Conservation (phyloP, 2,329 filamentous ascomycete genomes). For the Nemania diffusa region DNA sequence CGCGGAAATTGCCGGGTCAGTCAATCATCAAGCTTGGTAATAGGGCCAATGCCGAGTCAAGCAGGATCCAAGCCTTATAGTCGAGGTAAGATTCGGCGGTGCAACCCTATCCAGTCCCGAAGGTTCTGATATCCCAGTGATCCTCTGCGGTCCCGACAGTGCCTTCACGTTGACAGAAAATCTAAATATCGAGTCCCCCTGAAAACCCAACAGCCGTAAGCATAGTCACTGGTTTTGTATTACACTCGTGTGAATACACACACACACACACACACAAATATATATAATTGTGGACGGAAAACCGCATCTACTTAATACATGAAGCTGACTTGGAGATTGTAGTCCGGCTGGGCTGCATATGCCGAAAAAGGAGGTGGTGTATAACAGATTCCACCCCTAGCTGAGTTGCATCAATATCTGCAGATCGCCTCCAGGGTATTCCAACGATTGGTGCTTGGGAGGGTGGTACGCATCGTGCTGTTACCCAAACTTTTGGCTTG, state of each 20-base stretch:
- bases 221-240: not conserved
- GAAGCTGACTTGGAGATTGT: not conserved
- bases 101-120: conserved; percentile 27
- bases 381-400: conserved; percentile 10
- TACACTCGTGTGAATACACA: conserved; percentile 8
- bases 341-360: conserved; percentile 16
- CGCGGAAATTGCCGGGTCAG: conserved; percentile 30
- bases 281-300: conserved; percentile 6
- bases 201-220: not conserved
- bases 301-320: not conserved
- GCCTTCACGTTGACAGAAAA: conserved; percentile 5
- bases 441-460: conserved; percentile 29
- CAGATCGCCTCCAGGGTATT: conserved; percentile 33
- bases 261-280: no score
- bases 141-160: not conserved
- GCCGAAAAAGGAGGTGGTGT: conserved; percentile 21
- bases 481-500: conserved; percentile 25
- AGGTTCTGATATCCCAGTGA: conserved; percentile 14
- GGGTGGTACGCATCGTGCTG: conserved; percentile 31
- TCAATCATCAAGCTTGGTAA: conserved; percentile 22
- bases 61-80: conserved; percentile 31
- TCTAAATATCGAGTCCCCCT: not conserved
- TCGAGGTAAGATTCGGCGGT: conserved; percentile 30
- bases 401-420: conserved; percentile 29
- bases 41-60: conserved; percentile 30